Base-by-base conservation (phyloP, 1,284 basidiomycete genomes). In the Fomitopsis schrenkii region DNA sequence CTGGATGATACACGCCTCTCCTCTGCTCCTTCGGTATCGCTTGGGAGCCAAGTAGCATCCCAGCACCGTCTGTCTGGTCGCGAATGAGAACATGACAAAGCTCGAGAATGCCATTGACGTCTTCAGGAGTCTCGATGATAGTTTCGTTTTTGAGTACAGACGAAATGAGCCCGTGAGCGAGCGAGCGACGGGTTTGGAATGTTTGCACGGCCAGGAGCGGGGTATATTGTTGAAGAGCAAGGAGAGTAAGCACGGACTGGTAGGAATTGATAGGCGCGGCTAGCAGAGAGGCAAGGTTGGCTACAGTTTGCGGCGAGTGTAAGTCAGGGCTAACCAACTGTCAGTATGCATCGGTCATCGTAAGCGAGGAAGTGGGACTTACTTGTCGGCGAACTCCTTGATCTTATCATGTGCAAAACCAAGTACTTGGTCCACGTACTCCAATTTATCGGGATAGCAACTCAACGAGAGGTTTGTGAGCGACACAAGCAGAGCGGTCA, bases 91-190 rank as follows among this genome's bases (percentile, higher is more conserved):
- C 94, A 68, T 92, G 88, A 69, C 94, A 97, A 35, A 98, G 79
- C 59, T 95, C 93, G 17, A 98, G 80, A 1, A 98, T 91, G 8
- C 95, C 95, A 62, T 93, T 86, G 10, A 97, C 95, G 66, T 98
- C 95, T 63, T 95, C 93, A 0, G 93, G 90, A 0, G 88, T 85
- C 70, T 96, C 95, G 63, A 98, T 90, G 48, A 94, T 80, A 0
- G 95, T 97, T 74, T 96, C 94, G 71, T 97, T 97, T 80, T 96
- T 97, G 59, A 98, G 83, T 0, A 97, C 90, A 4, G 91, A 94
- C 2, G 93, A 93, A 42, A 97, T 88, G 61, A 97, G 87, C 0
- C 94, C 93, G 71, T 97, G 94, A 0, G 94, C 93, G 55, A 98
- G 93, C 7, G 93, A 89, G 1, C 93, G 87, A 3, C 95, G 85